Evolutionary conservation across 177 flowering plant species (phyloP).

Genomic region (Vitis hybrid): DNA sequence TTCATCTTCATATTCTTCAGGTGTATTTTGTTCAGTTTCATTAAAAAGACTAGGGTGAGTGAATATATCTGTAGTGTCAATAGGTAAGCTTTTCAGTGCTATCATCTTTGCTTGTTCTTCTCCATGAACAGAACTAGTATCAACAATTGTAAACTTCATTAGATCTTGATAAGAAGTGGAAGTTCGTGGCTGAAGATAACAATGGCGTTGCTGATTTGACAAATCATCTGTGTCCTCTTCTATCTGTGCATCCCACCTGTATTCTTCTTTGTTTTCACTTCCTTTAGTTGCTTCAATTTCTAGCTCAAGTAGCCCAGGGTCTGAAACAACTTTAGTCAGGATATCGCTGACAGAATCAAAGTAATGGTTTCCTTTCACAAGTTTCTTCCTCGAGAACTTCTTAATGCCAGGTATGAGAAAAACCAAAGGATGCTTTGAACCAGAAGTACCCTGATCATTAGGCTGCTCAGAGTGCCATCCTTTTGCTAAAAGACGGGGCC

Average conservation of each 20-base stretch:
- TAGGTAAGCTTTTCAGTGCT: constrained; percentile 15
- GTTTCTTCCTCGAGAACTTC: constrained; percentile 26
- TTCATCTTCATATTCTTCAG: constrained; percentile 13
- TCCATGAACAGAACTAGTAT: constrained; percentile 19
- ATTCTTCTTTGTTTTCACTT: not conserved
- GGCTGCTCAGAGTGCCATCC: constrained; percentile 42
- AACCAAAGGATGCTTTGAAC: constrained; percentile 18
- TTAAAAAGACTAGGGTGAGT: constrained; percentile 10
- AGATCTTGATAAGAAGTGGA: constrained; percentile 7
- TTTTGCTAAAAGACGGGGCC: constrained; percentile 36
- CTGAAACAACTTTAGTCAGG: constrained; percentile 25
- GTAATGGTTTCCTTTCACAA: constrained; percentile 31
- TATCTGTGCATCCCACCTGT: not conserved
- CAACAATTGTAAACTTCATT: constrained; percentile 22
- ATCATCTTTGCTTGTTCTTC: constrained; percentile 14
- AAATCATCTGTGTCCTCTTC: not conserved
- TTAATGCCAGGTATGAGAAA: constrained; percentile 30
- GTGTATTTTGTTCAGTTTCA: constrained; percentile 11
- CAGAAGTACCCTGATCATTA: constrained; percentile 10
- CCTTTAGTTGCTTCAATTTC: constrained; percentile 15
- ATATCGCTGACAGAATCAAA: constrained; percentile 31
- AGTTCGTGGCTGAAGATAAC: constrained; percentile 12
- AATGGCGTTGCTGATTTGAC: constrained; percentile 11
- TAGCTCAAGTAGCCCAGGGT: constrained; percentile 27
- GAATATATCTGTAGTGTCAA: constrained; percentile 4